Evolutionary conservation across 1,139 yeast species (phyloP).

Genomic region (Suhomyces bribrorum): DNA sequence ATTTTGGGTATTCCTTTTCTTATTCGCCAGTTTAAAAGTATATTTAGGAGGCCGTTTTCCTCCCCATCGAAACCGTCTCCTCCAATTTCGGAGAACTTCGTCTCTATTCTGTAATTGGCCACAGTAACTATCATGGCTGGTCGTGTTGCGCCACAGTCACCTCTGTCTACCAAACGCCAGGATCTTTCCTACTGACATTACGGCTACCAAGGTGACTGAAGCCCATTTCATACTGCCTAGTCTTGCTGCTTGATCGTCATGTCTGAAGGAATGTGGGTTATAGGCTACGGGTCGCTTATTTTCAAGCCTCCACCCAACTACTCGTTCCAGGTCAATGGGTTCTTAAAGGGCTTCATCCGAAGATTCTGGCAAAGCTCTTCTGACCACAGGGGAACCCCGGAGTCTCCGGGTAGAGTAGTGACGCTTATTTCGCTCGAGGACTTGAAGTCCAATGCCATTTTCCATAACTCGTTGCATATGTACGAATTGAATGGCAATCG

Average conservation of each 20-base stretch:
- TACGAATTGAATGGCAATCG: slow-evolving; percentile 34
- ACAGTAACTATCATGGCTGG: too few relatives aligned
- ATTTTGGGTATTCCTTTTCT: too few relatives aligned
- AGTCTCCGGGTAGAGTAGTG: slow-evolving; percentile 82
- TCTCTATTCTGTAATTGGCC: too few relatives aligned
- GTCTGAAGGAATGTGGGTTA: slow-evolving; percentile 63
- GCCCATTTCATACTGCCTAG: too few relatives aligned
- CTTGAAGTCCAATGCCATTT: slow-evolving; percentile 40
- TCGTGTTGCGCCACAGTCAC: too few relatives aligned
- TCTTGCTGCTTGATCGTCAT: slow-evolving; percentile 6
- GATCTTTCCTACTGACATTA: too few relatives aligned
- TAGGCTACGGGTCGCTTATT: slow-evolving; percentile 88
- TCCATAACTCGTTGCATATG: slow-evolving; percentile 47
- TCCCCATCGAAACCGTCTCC: too few relatives aligned
- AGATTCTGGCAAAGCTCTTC: slow-evolving; percentile 91
- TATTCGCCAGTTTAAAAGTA: too few relatives aligned
- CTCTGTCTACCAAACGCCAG: too few relatives aligned
- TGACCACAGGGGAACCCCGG: slow-evolving; percentile 90
- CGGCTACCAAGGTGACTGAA: too few relatives aligned
- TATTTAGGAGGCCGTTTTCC: too few relatives aligned
- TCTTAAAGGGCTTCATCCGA: slow-evolving; percentile 71
- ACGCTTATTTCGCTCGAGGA: slow-evolving; percentile 67
- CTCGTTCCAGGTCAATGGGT: slow-evolving; percentile 66
- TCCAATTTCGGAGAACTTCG: too few relatives aligned
- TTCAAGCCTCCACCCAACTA: slow-evolving; percentile 87